Percentiles rank a stretch among this genome's conserved stretches.
These are phyloP conservation scores for Gentiana straminea DNA, from an alignment of 257 asterid species.

Conservation along the genomic window DNA sequence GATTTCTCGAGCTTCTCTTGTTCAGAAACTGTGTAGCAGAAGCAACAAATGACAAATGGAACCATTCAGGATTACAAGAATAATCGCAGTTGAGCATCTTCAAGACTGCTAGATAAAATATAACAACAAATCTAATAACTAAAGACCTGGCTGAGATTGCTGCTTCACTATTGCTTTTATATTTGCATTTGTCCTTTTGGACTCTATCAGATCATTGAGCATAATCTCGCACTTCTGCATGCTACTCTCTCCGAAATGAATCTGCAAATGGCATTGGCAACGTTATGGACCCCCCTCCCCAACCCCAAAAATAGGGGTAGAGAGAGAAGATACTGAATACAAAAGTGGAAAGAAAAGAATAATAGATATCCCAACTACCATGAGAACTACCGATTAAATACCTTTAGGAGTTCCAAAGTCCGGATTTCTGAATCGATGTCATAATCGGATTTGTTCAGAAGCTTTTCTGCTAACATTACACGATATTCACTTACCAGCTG, in stretches of 20 bases:
- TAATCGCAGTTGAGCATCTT: neutral
- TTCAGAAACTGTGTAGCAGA: constrained; percentile 35
- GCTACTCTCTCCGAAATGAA: constrained; percentile 98
- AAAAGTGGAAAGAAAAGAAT: neutral
- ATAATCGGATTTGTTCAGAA: constrained; percentile 85
- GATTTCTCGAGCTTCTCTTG: constrained; percentile 44
- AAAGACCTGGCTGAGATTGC: constrained; percentile 50
- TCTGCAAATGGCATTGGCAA: constrained; percentile 35
- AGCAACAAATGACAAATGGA: constrained; percentile 3
- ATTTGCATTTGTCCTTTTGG: constrained; percentile 86
- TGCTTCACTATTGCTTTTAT: constrained; percentile 65
- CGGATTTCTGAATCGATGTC: constrained; percentile 95
- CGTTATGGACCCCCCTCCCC: too few species aligned
- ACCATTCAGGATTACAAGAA: neutral
- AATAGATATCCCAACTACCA: too few species aligned
- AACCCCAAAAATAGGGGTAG: neutral
- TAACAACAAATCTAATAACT: neutral
- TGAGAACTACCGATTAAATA: constrained; percentile 15
- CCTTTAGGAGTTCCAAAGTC: constrained; percentile 94
- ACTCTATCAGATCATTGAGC: constrained; percentile 94
- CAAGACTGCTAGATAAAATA: too few species aligned
- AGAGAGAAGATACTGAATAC: constrained; percentile 2
- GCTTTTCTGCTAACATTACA: constrained; percentile 98
- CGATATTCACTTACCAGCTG: constrained; percentile 96
- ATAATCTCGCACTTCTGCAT: constrained; percentile 97